A percentile compares a stretch with the other conserved stretches of the same genome.
Conservation (phyloP, 352 stramenopile species). For the Globisporangium echinulatum region DNA sequence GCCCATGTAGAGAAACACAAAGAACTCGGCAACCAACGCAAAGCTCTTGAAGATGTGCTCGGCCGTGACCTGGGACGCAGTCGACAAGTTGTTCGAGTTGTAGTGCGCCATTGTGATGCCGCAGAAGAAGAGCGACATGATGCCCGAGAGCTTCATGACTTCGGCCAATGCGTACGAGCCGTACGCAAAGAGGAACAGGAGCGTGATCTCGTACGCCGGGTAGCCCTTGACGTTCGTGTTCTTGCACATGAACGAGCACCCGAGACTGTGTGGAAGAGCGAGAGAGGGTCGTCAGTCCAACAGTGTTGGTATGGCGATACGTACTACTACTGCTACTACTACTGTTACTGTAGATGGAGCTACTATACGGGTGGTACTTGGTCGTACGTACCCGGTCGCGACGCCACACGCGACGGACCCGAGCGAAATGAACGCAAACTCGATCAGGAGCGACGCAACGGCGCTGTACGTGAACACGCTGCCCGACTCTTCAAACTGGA, state of each 20-base stretch:
- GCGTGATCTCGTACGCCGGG: conserved; percentile 67
- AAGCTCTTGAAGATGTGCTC: conserved; percentile 79
- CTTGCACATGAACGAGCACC: conserved; percentile 75
- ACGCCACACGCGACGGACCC: conserved; percentile 76
- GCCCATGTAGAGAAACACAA: conserved; percentile 77
- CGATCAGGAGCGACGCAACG: conserved; percentile 53
- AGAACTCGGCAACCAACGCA: conserved; percentile 63
- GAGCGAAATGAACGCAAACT: conserved; percentile 76
- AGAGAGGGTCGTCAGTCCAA: background rate
- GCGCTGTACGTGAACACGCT: conserved; percentile 61
- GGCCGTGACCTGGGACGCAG: conserved; percentile 53
- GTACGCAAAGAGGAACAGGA: conserved; percentile 69
- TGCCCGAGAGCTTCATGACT: conserved; percentile 75
- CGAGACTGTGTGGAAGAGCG: conserved; percentile 30
- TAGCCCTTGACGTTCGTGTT: conserved; percentile 79
- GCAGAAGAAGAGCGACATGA: conserved; percentile 92
- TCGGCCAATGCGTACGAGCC: conserved; percentile 59
- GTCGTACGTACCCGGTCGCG: conserved; percentile 41
- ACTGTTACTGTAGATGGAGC: too few species aligned
- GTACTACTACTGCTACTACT: too few species aligned
- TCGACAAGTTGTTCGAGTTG: conserved; percentile 71
- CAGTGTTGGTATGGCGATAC: background rate
- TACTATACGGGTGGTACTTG: too few species aligned
- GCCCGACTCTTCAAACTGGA: conserved; percentile 68
- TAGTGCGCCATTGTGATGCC: conserved; percentile 83